These are phyloP conservation scores for Cicer arietinum DNA, from an alignment of 306 rosid genomes.

Conservation along the genomic window DNA sequence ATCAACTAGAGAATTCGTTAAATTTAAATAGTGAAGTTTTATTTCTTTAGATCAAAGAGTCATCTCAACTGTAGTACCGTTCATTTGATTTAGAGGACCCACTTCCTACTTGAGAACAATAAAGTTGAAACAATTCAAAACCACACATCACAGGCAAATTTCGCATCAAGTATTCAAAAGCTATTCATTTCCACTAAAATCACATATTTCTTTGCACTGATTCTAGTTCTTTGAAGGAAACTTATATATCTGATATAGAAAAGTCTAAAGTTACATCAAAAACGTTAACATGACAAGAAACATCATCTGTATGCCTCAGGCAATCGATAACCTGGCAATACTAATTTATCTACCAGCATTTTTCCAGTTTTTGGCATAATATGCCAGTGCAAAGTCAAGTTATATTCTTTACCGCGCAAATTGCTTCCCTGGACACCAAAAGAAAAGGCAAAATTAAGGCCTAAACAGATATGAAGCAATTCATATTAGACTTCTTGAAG, in stretches of 20 bases:
- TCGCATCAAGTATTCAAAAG: conserved; percentile 34
- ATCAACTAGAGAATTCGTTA: too few species aligned
- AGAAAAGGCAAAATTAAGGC: conserved; percentile 25
- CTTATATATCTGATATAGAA: conserved; percentile 29
- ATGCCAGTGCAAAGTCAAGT: conserved; percentile 98
- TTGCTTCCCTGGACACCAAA: conserved; percentile 70
- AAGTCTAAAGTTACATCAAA: conserved; percentile 53
- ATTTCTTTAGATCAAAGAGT: too few species aligned
- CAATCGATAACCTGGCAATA: conserved; percentile 77
- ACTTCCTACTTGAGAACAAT: too few species aligned
- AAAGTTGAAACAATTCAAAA: neutral
- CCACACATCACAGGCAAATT: conserved; percentile 26
- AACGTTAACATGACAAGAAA: conserved; percentile 42
- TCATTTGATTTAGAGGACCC: too few species aligned
- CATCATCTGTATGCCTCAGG: conserved; percentile 80
- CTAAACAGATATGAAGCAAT: conserved; percentile 29
- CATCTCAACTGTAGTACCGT: too few species aligned
- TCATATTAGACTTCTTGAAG: neutral
- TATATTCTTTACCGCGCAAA: conserved; percentile 82
- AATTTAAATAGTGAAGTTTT: too few species aligned
- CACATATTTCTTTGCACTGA: conserved; percentile 34
- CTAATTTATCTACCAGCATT: conserved; percentile 79
- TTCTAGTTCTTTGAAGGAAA: conserved; percentile 44
- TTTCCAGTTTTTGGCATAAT: conserved; percentile 98
- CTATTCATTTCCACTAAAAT: conserved; percentile 34